Evolutionary conservation across 345 rosid genomes (phyloP).

Genomic region (Raphanus raphanistrum): DNA sequence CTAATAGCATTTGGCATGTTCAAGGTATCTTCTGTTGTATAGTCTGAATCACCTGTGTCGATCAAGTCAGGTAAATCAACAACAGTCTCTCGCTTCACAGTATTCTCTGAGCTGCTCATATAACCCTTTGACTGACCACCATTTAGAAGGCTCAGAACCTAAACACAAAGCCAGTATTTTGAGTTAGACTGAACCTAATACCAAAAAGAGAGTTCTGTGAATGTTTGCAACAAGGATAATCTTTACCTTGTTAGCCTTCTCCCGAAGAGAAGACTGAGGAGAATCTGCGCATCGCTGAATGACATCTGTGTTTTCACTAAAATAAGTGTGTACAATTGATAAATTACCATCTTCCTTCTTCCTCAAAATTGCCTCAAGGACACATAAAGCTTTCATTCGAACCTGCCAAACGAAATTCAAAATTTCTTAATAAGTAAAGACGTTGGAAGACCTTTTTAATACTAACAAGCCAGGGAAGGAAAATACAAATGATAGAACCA

Average conservation of each 20-base stretch:
- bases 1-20: constrained; percentile 43
- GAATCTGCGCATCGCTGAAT: constrained; percentile 74
- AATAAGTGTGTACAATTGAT: constrained; percentile 64
- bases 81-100: constrained; percentile 47
- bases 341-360: constrained; percentile 71
- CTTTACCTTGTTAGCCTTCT: constrained; percentile 80
- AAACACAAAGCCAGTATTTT: constrained; percentile 30
- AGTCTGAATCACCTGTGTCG: constrained; percentile 67
- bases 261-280: constrained; percentile 88
- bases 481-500: neutral
- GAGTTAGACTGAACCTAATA: constrained; percentile 16
- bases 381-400: constrained; percentile 88
- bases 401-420: constrained; percentile 51
- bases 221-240: constrained; percentile 20
- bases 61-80: constrained; percentile 75
- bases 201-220: constrained; percentile 15
- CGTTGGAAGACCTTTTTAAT: neutral
- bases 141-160: constrained; percentile 80
- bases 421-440: neutral
- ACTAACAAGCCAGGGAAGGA: neutral
- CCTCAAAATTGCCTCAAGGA: constrained; percentile 87
- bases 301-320: constrained; percentile 64
- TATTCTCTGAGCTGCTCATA: constrained; percentile 46
- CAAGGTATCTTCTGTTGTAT: constrained; percentile 48
- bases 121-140: constrained; percentile 49